A percentile compares a stretch with the other conserved stretches of the same genome.
phyloP scores from a whole-genome alignment of 768 basidiomycete genomes.

The Krasilnikovozyma curviuscula region DNA sequence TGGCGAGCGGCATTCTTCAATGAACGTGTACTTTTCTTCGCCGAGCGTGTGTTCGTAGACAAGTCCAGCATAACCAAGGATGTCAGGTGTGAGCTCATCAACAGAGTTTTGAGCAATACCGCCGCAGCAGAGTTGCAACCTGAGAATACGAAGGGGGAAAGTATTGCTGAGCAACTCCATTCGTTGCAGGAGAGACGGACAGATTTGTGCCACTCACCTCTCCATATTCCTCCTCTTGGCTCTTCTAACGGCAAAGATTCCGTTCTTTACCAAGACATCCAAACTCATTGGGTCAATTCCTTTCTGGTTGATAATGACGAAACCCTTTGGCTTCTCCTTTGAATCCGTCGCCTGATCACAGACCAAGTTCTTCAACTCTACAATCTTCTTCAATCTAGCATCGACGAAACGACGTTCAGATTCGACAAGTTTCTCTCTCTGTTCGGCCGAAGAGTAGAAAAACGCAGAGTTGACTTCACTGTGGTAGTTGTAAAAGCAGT shows the following conservation, averaged over 20 bases:
- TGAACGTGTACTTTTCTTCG: conserved; percentile 94
- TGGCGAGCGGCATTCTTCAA: conserved; percentile 89
- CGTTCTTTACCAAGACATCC: conserved; percentile 89
- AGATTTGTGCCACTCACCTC: conserved; percentile 54
- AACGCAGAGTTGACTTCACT: conserved; percentile 99
- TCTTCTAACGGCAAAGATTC: conserved; percentile 78
- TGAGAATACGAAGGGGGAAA: conserved; percentile 21
- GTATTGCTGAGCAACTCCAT: neutral
- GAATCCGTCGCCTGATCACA: conserved; percentile 80
- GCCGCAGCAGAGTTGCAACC: conserved; percentile 81
- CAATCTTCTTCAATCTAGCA: conserved; percentile 81
- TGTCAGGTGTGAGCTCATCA: conserved; percentile 75
- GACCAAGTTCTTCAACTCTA: conserved; percentile 86
- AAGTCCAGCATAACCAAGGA: conserved; percentile 91
- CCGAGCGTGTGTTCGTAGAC: conserved; percentile 98
- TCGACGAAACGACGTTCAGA: conserved; percentile 88
- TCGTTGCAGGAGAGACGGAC: too few species aligned
- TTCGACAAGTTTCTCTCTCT: conserved; percentile 95
- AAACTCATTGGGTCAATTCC: conserved; percentile 94
- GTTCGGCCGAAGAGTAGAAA: conserved; percentile 96
- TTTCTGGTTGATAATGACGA: conserved; percentile 96
- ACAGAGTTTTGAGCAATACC: conserved; percentile 95
- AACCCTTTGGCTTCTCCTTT: conserved; percentile 45
- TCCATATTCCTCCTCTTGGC: conserved; percentile 99
- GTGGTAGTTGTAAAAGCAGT: conserved; percentile 10